These are phyloP conservation scores for Boletus sp. DNA, from an alignment of 768 basidiomycete species.

Conservation along the genomic window DNA sequence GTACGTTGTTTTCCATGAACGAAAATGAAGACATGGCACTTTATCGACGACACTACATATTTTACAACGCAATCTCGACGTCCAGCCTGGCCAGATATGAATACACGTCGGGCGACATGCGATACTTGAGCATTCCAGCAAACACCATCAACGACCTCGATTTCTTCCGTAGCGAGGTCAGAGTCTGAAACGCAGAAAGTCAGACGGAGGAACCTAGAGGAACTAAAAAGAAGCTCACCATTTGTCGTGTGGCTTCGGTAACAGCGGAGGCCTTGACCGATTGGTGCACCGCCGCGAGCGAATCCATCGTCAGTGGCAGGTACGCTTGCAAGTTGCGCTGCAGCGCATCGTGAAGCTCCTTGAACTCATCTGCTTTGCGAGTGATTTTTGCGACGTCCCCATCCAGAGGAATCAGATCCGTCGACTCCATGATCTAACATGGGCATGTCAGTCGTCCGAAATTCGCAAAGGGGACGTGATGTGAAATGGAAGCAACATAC, in stretches of 20 bases:
- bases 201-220: conserved; percentile 14
- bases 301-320: conserved; percentile 90
- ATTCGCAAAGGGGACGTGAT: not conserved
- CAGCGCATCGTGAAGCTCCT: conserved; percentile 79
- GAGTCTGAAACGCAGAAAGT: conserved; percentile 40
- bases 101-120: conserved; percentile 89
- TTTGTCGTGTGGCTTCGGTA: conserved; percentile 73
- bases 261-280: conserved; percentile 68
- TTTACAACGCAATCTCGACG: conserved; percentile 76
- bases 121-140: conserved; percentile 83
- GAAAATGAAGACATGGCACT: not conserved
- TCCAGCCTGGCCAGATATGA: conserved; percentile 83
- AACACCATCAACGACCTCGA: conserved; percentile 86
- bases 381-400: conserved; percentile 85
- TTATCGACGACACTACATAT: not conserved
- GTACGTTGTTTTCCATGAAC: conserved; percentile 13
- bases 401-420: conserved; percentile 82
- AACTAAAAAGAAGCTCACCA: conserved; percentile 45
- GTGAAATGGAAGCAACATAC: conserved; percentile 42
- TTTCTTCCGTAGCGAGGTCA: conserved; percentile 69
- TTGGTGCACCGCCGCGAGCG: conserved; percentile 79
- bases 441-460: not conserved
- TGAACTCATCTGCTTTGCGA: conserved; percentile 85
- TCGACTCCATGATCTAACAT: conserved; percentile 78
- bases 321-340: conserved; percentile 89